Conservation (phyloP, 2,329 filamentous ascomycete species). For the Pyrenochaeta sp. region DNA sequence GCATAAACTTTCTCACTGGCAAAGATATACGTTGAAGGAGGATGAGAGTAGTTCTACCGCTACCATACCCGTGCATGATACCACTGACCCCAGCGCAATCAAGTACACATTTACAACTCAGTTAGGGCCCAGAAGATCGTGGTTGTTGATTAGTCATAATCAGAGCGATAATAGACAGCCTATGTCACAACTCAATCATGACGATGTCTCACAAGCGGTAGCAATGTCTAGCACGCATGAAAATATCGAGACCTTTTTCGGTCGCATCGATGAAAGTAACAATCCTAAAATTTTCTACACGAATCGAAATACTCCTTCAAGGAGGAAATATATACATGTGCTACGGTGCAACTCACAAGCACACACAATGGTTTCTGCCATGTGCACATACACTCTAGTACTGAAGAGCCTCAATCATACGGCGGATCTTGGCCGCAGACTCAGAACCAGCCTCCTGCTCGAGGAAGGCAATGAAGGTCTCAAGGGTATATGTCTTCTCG, state of each 20-base stretch:
- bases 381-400: background rate
- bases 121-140: too few species aligned
- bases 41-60: too few species aligned
- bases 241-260: background rate
- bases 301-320: constrained; percentile 2
- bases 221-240: background rate
- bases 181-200: too few species aligned
- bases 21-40: too few species aligned
- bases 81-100: too few species aligned
- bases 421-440: constrained; percentile 22
- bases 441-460: constrained; percentile 18
- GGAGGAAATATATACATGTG: background rate
- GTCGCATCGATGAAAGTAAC: background rate
- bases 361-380: background rate
- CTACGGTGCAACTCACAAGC: background rate
- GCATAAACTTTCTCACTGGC: too few species aligned
- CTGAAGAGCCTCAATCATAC: constrained; percentile 25
- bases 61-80: too few species aligned
- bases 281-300: constrained; percentile 1
- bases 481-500: constrained; percentile 29
- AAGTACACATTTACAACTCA: too few species aligned
- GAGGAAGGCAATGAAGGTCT: constrained; percentile 26
- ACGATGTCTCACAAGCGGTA: too few species aligned
- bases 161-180: too few species aligned
- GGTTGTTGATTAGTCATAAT: too few species aligned